phyloP scores from a whole-genome alignment of 306 rosid genomes.

The Quercus robur region DNA sequence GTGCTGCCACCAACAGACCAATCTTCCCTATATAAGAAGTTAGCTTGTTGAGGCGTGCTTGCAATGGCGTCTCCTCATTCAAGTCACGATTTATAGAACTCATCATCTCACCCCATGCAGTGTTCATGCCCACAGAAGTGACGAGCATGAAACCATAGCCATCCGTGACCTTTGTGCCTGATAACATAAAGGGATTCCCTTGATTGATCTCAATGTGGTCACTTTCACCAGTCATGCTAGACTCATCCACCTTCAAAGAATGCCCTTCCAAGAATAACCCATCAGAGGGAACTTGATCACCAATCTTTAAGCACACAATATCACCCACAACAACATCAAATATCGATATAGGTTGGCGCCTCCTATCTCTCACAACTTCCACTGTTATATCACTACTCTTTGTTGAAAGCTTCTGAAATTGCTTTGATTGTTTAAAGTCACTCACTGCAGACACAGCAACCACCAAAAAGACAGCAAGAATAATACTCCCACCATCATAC shows the following conservation, averaged over 20 bases:
- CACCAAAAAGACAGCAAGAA: conserved; percentile 10
- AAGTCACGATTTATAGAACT: conserved; percentile 7
- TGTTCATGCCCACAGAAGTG: conserved; percentile 23
- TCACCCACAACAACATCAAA: conserved; percentile 20
- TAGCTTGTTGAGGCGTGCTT: conserved; percentile 22
- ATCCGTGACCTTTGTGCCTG: conserved; percentile 24
- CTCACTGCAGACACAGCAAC: conserved; percentile 16
- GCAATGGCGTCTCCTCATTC: conserved; percentile 13
- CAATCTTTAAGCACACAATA: conserved; percentile 19
- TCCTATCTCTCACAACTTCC: conserved; percentile 12
- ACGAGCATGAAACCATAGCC: conserved; percentile 24
- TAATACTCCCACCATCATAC: conserved; percentile 28
- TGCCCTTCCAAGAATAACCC: conserved; percentile 22
- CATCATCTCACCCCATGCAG: conserved; percentile 27
- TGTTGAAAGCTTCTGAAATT: conserved; percentile 21
- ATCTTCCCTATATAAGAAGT: conserved; percentile 15
- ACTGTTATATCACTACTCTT: conserved; percentile 9
- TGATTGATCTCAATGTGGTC: neutral
- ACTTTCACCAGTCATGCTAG: conserved; percentile 29
- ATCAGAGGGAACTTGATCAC: conserved; percentile 22
- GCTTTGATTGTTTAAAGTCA: conserved; percentile 23
- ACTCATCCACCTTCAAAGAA: conserved; percentile 23
- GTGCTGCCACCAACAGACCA: conserved; percentile 10
- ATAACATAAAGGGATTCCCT: conserved; percentile 12
- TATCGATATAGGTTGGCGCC: conserved; percentile 7